A percentile compares a stretch with the other conserved stretches of the same genome.
phyloP scores from a whole-genome alignment of 495 filamentous ascomycete genomes.

The Aspergillus nanangensis region DNA sequence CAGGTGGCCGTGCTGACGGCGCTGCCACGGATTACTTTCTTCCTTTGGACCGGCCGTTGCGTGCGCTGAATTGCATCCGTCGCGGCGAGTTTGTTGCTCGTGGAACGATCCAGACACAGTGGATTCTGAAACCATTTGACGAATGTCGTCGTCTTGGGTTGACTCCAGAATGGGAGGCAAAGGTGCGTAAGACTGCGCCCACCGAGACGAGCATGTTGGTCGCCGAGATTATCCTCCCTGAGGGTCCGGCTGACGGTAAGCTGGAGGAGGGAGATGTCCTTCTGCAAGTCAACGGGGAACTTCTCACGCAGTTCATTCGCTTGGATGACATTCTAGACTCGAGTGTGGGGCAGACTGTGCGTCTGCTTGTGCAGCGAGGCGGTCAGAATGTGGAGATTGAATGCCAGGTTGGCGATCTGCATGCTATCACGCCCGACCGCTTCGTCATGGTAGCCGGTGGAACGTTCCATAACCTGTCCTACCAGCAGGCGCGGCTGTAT shows the following conservation, averaged over 20 bases:
- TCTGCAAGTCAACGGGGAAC: slow-evolving; percentile 87
- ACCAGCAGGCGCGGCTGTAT: slow-evolving; percentile 91
- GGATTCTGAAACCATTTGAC: slow-evolving; percentile 95
- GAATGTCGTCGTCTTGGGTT: slow-evolving; percentile 91
- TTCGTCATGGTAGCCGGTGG: slow-evolving; percentile 92
- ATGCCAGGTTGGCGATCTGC: slow-evolving; percentile 82
- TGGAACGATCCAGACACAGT: slow-evolving; percentile 97
- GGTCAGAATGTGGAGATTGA: slow-evolving; percentile 85
- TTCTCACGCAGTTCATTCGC: slow-evolving; percentile 88
- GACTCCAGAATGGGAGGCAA: slow-evolving; percentile 77
- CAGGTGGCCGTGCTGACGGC: slow-evolving; percentile 87
- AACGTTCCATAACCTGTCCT: slow-evolving; percentile 92
- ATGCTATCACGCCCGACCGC: slow-evolving; percentile 90
- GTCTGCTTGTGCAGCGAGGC: slow-evolving; percentile 77
- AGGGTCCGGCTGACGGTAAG: slow-evolving; percentile 79
- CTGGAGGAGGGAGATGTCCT: slow-evolving; percentile 96
- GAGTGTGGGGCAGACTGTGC: slow-evolving; percentile 70
- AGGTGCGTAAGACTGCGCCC: slow-evolving; percentile 75
- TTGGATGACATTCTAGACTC: slow-evolving; percentile 94
- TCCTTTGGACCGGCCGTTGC: slow-evolving; percentile 80
- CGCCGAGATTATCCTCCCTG: slow-evolving; percentile 88
- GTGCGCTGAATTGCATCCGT: slow-evolving; percentile 83
- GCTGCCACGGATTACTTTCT: slow-evolving; percentile 98
- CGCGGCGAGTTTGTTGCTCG: slow-evolving; percentile 68
- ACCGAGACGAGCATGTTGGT: slow-evolving; percentile 96